A percentile compares a stretch with the other conserved stretches of the same genome.
Evolutionary conservation across 371 early-diverging fungal genomes (phyloP).

Genomic region (Mucor lusitanicus): DNA sequence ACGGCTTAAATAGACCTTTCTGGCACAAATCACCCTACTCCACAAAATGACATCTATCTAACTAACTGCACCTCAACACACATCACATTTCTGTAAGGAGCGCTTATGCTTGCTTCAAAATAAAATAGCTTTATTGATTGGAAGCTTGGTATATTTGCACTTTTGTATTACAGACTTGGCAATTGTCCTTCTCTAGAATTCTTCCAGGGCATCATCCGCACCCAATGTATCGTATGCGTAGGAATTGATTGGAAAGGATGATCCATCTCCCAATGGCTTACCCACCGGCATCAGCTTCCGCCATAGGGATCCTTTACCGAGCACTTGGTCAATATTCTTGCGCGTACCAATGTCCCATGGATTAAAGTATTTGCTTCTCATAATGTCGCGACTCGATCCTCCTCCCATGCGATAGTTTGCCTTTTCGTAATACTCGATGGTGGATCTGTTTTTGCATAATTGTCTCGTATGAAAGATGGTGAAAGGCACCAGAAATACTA

Average conservation of each 20-base stretch:
- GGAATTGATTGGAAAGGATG: conserved; percentile 42
- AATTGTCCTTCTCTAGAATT: background rate
- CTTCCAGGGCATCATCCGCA: conserved; percentile 24
- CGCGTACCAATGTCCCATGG: conserved; percentile 63
- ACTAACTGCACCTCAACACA: no score
- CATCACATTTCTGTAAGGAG: no score
- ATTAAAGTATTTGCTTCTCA: conserved; percentile 55
- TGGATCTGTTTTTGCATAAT: conserved; percentile 62
- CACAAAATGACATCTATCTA: no score
- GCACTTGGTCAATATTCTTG: conserved; percentile 58
- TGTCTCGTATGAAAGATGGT: conserved; percentile 57
- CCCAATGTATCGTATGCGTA: conserved; percentile 52
- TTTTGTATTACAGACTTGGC: no score
- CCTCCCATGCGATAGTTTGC: conserved; percentile 42
- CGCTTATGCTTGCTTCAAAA: no score
- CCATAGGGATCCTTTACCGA: conserved; percentile 46
- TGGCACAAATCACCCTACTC: no score
- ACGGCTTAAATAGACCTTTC: no score
- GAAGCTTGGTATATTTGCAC: no score
- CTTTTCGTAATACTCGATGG: conserved; percentile 69
- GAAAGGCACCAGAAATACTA: conserved; percentile 66
- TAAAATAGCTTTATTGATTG: no score
- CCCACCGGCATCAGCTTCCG: conserved; percentile 65
- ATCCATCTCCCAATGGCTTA: conserved; percentile 51
- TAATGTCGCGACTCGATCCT: conserved; percentile 26